These are phyloP conservation scores for Diddensiella santjacobensis DNA, from an alignment of 805 yeast genomes.

Conservation along the genomic window DNA sequence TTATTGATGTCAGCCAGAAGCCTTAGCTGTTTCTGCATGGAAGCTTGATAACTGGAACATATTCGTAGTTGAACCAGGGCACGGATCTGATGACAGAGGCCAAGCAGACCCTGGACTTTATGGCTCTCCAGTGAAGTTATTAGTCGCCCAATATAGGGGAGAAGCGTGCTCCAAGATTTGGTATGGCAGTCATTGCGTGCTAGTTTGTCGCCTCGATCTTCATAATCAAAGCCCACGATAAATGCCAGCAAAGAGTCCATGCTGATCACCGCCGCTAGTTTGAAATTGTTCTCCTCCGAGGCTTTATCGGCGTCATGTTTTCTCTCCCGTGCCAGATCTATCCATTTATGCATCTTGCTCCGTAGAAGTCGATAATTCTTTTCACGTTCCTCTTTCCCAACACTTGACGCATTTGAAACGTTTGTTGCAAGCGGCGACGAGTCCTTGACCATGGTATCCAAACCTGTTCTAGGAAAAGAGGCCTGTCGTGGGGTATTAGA, in stretches of 20 bases:
- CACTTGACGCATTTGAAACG: background rate
- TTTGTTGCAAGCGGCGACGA: background rate
- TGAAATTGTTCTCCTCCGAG: slow-evolving; percentile 25
- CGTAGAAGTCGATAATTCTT: slow-evolving; percentile 24
- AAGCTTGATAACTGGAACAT: slow-evolving; percentile 14
- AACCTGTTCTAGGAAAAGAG: background rate
- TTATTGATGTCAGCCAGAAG: background rate
- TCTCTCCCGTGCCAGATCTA: slow-evolving; percentile 34
- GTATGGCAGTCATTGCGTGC: slow-evolving; percentile 27
- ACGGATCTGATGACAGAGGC: slow-evolving; percentile 31
- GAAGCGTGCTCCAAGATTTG: slow-evolving; percentile 37
- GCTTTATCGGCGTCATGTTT: slow-evolving; percentile 41
- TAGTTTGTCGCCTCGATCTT: slow-evolving; percentile 34
- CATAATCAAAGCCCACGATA: slow-evolving; percentile 38
- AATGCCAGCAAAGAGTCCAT: slow-evolving; percentile 40
- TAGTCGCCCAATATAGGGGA: slow-evolving; percentile 33
- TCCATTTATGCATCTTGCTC: slow-evolving; percentile 36
- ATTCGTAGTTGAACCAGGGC: slow-evolving; percentile 31
- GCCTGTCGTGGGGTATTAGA: background rate
- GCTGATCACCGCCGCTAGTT: slow-evolving; percentile 34
- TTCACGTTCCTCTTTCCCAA: slow-evolving; percentile 20
- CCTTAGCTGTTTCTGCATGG: slow-evolving; percentile 9
- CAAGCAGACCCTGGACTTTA: slow-evolving; percentile 27
- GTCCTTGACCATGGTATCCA: background rate
- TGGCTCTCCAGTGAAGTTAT: slow-evolving; percentile 25